Percentiles rank a stretch among this genome's conserved stretches.
These are phyloP conservation scores for Glaciozyma antarctica DNA, from an alignment of 768 basidiomycete genomes.

Conservation along the genomic window DNA sequence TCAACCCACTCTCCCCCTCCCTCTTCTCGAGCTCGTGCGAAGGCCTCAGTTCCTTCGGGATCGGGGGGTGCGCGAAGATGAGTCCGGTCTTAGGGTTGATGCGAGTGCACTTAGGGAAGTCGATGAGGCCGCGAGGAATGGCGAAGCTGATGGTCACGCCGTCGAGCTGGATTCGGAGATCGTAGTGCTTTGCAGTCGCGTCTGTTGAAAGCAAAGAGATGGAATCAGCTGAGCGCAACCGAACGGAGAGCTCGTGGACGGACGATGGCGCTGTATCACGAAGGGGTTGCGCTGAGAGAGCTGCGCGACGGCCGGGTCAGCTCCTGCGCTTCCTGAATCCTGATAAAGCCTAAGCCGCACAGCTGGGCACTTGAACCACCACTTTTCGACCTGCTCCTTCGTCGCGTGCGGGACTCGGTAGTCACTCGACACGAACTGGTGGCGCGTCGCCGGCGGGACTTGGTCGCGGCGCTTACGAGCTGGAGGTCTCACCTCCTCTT, in stretches of 20 bases:
- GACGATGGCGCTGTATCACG: slow-evolving; percentile 19
- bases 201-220: not conserved
- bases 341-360: too few species aligned
- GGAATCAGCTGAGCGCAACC: not conserved
- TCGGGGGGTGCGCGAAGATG: too few species aligned
- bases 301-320: not conserved
- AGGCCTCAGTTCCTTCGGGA: too few species aligned
- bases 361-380: too few species aligned
- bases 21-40: not conserved
- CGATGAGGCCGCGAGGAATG: slow-evolving; percentile 5
- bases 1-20: not conserved
- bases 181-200: slow-evolving; percentile 17
- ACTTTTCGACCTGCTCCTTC: too few species aligned
- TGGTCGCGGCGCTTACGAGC: too few species aligned
- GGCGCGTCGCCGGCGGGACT: too few species aligned
- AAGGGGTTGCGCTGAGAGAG: slow-evolving; percentile 23
- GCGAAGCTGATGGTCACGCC: slow-evolving; percentile 10
- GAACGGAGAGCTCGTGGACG: not conserved
- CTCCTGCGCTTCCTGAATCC: too few species aligned
- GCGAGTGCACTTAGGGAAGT: not conserved
- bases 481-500: too few species aligned
- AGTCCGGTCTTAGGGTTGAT: too few species aligned
- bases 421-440: too few species aligned
- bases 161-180: slow-evolving; percentile 24
- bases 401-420: too few species aligned